Conservation (phyloP, 148 eudicot genomes). For the Cornus kousa region DNA sequence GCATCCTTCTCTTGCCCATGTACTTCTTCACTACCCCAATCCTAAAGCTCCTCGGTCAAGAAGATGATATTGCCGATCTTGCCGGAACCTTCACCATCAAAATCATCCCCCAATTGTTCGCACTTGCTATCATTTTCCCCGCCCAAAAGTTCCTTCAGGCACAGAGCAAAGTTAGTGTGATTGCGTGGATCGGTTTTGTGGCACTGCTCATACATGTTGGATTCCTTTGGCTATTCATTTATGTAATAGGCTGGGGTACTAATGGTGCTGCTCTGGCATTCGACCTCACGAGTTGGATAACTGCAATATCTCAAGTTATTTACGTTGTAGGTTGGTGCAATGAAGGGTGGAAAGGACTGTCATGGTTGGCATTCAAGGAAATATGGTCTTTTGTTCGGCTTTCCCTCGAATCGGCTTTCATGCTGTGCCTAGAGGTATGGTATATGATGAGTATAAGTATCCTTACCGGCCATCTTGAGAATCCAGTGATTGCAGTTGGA, state of each 20-base stretch:
- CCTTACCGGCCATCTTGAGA: slow-evolving; percentile 60
- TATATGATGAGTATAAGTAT: slow-evolving; percentile 66
- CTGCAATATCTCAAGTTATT: slow-evolving; percentile 40
- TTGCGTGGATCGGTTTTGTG: slow-evolving; percentile 50
- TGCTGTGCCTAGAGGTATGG: slow-evolving; percentile 84
- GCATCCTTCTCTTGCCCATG: slow-evolving; percentile 50
- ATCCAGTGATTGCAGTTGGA: slow-evolving; percentile 72
- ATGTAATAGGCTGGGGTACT: slow-evolving; percentile 54
- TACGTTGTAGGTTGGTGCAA: slow-evolving; percentile 67
- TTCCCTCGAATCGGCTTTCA: slow-evolving; percentile 71
- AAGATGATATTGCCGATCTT: slow-evolving; percentile 53
- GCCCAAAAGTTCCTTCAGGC: slow-evolving; percentile 73
- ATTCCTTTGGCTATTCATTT: slow-evolving; percentile 55
- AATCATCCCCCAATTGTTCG: slow-evolving; percentile 57
- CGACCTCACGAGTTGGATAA: slow-evolving; percentile 49
- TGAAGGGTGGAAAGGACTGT: slow-evolving; percentile 74
- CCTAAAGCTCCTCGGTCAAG: slow-evolving; percentile 62
- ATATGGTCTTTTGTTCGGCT: slow-evolving; percentile 73
- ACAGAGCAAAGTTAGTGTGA: slow-evolving; percentile 62
- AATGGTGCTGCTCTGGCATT: slow-evolving; percentile 66
- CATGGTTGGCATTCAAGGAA: slow-evolving; percentile 54
- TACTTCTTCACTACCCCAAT: slow-evolving; percentile 68
- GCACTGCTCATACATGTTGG: slow-evolving; percentile 33
- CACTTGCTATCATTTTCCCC: slow-evolving; percentile 67
- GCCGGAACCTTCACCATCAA: slow-evolving; percentile 58